Base-by-base conservation (phyloP, 352 stramenopile species). In the Phytophthora europaea region DNA sequence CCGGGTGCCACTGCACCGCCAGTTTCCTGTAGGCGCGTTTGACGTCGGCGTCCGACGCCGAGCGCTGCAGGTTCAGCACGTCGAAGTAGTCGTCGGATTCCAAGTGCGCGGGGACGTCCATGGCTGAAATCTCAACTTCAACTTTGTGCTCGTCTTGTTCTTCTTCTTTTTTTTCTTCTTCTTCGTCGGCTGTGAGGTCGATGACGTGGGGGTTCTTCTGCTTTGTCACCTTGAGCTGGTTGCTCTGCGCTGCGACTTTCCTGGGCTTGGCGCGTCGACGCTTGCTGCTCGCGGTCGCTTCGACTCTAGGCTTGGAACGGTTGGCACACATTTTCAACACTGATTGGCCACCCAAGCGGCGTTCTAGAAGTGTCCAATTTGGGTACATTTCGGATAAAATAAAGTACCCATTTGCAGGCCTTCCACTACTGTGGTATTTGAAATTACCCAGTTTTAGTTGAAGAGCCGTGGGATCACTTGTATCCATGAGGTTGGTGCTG, bases 1-100 rank as follows among this genome's bases (percentile, higher is more conserved):
- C 96, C 2, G 96, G 96, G 72, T 99, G 96, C 80, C 93, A 98
- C 67, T 96, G 95, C 40, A 98, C 78, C 31, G 85, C 85, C 62
- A 94, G 67, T 54, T 88, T 89, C 12, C 81, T 65, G 69, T 94
- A 95, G 38, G 88, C 88, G 20, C 78, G 78, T 67, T 88, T 89
- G 16, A 95, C 75, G n/a, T 94, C 87, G 1, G 75, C 62, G 2
- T 84, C 87, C 0, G 74, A 81, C 18, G 81, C 84, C 0, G 67
- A 61, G 43, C 76, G 79, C 10, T 69, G 18, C 9, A 95, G 61
- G 4, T 78, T 78, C 34, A 95, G 73, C 43, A 94, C 78, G 26
- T 79, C 70, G 53, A 94, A 95, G 68, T 94, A 94, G 65, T 95
- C 85, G 61, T 91, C 78, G 23, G 88, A 92, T 38, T 94, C 80